These are phyloP conservation scores for Hordeum pubiflorum DNA, from an alignment of 202 grass and related monocot species.

Conservation along the genomic window DNA sequence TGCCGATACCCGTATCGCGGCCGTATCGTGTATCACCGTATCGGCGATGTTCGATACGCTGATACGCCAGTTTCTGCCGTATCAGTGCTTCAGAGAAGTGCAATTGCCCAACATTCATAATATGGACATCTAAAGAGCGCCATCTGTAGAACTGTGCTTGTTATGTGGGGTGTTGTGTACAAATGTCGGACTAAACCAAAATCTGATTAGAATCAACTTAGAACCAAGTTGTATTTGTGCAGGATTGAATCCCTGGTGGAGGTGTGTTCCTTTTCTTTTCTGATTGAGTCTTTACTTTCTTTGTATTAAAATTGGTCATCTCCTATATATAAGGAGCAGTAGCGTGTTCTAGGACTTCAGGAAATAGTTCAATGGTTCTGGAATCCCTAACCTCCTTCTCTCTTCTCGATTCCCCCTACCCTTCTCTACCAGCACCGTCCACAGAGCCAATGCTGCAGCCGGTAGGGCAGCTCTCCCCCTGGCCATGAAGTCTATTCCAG, in stretches of 20 bases:
- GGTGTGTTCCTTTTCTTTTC: neutral
- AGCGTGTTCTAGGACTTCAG: neutral
- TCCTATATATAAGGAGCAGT: neutral
- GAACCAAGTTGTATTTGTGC: no score
- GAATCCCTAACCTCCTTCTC: neutral
- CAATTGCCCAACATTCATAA: neutral
- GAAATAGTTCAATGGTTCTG: neutral
- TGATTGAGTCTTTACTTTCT: neutral
- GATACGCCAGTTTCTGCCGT: no score
- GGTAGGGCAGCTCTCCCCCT: neutral
- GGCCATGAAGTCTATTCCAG: neutral
- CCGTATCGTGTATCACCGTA: no score
- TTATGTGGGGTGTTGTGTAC: no score
- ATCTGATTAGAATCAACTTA: no score
- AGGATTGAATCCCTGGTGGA: no score
- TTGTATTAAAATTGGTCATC: neutral
- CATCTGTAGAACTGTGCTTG: slow-evolving; percentile 1
- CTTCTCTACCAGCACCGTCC: neutral
- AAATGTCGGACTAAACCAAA: no score
- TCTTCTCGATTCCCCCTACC: neutral
- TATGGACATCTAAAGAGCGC: neutral
- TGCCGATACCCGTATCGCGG: no score
- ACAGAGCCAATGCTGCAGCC: neutral
- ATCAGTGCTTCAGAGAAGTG: no score
- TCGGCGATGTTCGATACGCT: no score